phyloP scores from a whole-genome alignment of 768 basidiomycete species.

The Cytidiella melzeri region DNA sequence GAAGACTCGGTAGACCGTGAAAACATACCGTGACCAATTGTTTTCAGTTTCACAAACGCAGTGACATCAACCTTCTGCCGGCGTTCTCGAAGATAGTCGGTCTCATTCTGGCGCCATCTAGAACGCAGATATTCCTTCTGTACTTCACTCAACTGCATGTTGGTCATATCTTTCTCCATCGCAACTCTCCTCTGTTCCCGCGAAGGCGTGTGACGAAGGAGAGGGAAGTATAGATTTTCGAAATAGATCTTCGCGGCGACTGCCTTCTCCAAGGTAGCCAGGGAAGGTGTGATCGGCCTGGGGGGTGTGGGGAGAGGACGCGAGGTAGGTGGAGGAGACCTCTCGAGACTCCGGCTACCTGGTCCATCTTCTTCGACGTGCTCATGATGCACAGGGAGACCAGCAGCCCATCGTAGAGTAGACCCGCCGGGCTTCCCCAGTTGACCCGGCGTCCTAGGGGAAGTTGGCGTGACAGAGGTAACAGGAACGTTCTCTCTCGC shows the following conservation, averaged over 20 bases:
- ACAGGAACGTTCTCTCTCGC: constrained; percentile 62
- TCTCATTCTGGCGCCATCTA: constrained; percentile 85
- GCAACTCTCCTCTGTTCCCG: constrained; percentile 80
- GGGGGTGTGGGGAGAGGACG: constrained; percentile 32
- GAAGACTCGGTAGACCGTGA: constrained; percentile 14
- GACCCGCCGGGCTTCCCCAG: constrained; percentile 54
- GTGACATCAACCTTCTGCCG: constrained; percentile 78
- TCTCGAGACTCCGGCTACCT: constrained; percentile 24
- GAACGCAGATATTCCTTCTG: constrained; percentile 69
- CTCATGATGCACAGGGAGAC: constrained; percentile 62
- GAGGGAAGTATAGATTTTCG: constrained; percentile 82
- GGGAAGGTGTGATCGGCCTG: constrained; percentile 72
- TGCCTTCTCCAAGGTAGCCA: constrained; percentile 89
- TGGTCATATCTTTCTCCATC: constrained; percentile 83
- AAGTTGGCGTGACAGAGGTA: constrained; percentile 27
- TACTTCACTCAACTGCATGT: constrained; percentile 60
- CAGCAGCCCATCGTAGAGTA: constrained; percentile 53
- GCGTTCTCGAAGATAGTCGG: constrained; percentile 79
- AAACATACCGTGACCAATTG: constrained; percentile 81
- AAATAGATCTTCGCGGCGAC: constrained; percentile 92
- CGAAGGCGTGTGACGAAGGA: constrained; percentile 79
- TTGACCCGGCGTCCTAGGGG: constrained; percentile 19
- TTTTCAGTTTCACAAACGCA: constrained; percentile 85
- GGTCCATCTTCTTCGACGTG: constrained; percentile 51
- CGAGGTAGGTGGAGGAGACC: constrained; percentile 21